These are phyloP conservation scores for Talaromyces borbonicus DNA, from an alignment of 495 filamentous ascomycete genomes.

Conservation along the genomic window DNA sequence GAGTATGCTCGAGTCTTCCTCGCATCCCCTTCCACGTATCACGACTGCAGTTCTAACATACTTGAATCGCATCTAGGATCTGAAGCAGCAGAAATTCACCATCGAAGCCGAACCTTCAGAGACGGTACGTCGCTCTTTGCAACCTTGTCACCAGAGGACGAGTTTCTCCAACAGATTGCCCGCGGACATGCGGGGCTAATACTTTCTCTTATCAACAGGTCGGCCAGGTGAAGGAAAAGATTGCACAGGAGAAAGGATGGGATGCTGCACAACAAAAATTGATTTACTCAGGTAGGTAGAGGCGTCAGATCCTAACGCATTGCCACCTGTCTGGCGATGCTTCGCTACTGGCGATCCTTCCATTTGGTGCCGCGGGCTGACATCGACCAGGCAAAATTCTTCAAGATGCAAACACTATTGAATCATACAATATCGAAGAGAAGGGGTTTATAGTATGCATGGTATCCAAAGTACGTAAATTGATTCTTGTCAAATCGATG, in stretches of 20 bases:
- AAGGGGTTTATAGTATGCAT: conserved; percentile 99
- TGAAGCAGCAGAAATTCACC: conserved; percentile 96
- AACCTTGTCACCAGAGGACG: neutral
- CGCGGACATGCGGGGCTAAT: conserved; percentile 25
- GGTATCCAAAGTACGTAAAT: conserved; percentile 69
- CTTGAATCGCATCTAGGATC: conserved; percentile 51
- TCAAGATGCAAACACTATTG: conserved; percentile 91
- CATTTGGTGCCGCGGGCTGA: conserved; percentile 9
- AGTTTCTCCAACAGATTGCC: neutral
- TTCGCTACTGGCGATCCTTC: no score
- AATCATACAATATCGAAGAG: conserved; percentile 95
- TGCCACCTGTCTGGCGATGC: neutral
- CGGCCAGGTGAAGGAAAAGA: conserved; percentile 80
- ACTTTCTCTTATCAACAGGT: conserved; percentile 47
- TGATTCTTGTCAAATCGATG: neutral
- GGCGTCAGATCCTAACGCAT: no score
- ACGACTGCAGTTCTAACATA: conserved; percentile 10
- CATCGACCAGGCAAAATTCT: conserved; percentile 78
- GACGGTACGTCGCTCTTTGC: conserved; percentile 53
- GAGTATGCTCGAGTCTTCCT: conserved; percentile 39
- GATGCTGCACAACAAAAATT: conserved; percentile 81
- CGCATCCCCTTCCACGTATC: conserved; percentile 13
- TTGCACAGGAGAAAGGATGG: conserved; percentile 82
- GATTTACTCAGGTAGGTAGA: conserved; percentile 82
- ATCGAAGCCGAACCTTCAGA: conserved; percentile 91